phyloP scores from a whole-genome alignment of 1,139 yeast species.

The Candida mesenterica region DNA sequence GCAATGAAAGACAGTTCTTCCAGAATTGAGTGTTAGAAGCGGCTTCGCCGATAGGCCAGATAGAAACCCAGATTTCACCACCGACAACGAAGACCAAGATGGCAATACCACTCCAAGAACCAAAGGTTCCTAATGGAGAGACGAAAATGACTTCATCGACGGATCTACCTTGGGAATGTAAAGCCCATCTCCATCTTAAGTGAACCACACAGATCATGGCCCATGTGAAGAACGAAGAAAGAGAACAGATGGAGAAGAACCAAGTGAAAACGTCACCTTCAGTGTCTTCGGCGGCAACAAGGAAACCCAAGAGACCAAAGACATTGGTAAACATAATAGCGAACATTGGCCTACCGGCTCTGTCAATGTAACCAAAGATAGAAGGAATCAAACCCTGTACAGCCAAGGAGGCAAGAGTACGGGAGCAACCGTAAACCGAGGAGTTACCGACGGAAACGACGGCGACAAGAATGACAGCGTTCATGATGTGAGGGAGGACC shows the following conservation, averaged over 20 bases:
- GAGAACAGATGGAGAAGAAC: constrained; percentile 66
- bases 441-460: constrained; percentile 56
- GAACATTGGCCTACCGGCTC: constrained; percentile 55
- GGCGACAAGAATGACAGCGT: constrained; percentile 51
- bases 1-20: constrained; percentile 49
- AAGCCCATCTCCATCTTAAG: constrained; percentile 50
- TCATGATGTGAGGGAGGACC: constrained; percentile 50
- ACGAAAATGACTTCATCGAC: constrained; percentile 47
- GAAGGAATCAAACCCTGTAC: constrained; percentile 48
- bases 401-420: constrained; percentile 55
- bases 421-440: constrained; percentile 54
- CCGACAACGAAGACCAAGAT: constrained; percentile 41
- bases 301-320: constrained; percentile 63
- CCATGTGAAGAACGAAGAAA: constrained; percentile 61
- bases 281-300: constrained; percentile 46
- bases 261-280: constrained; percentile 56
- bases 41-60: constrained; percentile 37
- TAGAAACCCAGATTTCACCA: constrained; percentile 49
- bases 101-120: constrained; percentile 45
- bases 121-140: constrained; percentile 48
- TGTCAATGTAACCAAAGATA: constrained; percentile 52
- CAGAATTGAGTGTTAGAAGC: constrained; percentile 37
- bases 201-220: constrained; percentile 50
- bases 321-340: constrained; percentile 49
- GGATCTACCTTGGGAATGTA: constrained; percentile 43